These are phyloP conservation scores for Colletotrichum abscissum DNA, from an alignment of 2,329 filamentous ascomycete species.

Conservation along the genomic window DNA sequence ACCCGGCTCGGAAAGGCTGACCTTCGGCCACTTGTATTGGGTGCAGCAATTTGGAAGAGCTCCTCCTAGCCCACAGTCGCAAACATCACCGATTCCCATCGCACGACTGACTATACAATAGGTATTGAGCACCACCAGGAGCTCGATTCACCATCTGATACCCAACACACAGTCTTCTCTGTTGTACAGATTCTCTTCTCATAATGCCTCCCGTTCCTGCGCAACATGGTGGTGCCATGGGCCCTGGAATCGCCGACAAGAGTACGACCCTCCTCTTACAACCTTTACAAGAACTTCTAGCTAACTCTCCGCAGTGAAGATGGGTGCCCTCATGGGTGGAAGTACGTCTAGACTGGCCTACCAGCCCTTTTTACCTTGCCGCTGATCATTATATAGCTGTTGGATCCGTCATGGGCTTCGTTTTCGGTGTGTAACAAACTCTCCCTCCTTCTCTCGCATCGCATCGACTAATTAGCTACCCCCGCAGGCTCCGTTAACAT, in stretches of 20 bases:
- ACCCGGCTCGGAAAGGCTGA: neutral
- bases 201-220: constrained; percentile 55
- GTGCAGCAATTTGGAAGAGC: constrained; percentile 32
- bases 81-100: neutral
- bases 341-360: constrained; percentile 70
- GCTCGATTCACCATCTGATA: neutral
- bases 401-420: constrained; percentile 96
- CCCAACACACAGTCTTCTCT: neutral
- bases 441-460: neutral
- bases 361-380: neutral
- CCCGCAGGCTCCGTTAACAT: constrained; percentile 86
- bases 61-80: constrained; percentile 26
- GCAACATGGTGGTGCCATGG: constrained; percentile 51
- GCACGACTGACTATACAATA: neutral
- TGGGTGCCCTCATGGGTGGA: constrained; percentile 98
- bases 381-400: constrained; percentile 74
- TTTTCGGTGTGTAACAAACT: constrained; percentile 76
- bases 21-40: neutral
- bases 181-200: neutral
- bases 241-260: constrained; percentile 66
- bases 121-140: constrained; percentile 16
- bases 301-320: constrained; percentile 77
- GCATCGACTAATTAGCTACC: neutral
- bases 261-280: constrained; percentile 48
- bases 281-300: neutral